phyloP scores from a whole-genome alignment of 2,329 filamentous ascomycete species.

The Ceratocystis colombiana region DNA sequence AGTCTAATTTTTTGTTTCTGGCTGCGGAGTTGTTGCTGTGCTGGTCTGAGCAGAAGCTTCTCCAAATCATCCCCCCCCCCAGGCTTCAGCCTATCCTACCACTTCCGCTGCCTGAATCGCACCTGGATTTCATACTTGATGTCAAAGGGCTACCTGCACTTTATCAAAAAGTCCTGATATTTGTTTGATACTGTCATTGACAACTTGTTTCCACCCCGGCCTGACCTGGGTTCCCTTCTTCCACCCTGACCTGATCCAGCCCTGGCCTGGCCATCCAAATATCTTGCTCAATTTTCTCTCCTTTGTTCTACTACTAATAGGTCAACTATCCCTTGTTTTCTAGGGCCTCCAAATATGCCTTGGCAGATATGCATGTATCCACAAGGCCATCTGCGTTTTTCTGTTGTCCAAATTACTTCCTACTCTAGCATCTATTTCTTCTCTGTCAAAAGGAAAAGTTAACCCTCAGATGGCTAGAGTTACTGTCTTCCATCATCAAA shows the following conservation, averaged over 20 bases:
- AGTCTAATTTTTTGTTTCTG: neutral
- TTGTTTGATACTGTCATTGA: slow-evolving; percentile 2
- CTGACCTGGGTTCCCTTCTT: neutral
- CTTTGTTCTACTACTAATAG: neutral
- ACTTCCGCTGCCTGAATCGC: no score
- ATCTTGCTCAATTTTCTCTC: slow-evolving; percentile 2
- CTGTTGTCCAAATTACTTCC: neutral
- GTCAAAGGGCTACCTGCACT: no score
- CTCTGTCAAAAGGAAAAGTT: neutral
- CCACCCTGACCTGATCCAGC: neutral
- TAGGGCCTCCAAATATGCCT: no score
- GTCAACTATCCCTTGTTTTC: neutral
- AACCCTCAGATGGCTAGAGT: neutral
- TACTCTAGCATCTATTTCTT: neutral
- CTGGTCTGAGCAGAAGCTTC: neutral
- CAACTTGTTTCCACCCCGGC: neutral
- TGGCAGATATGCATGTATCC: neutral
- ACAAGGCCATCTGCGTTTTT: neutral
- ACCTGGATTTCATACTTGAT: no score
- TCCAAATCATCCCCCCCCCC: neutral
- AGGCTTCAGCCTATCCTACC: neutral
- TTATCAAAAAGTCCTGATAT: neutral
- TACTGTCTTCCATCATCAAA: neutral
- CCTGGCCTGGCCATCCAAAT: neutral
- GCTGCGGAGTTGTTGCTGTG: neutral